These are phyloP conservation scores for Graphilbum fragrans DNA, from an alignment of 2,329 filamentous ascomycete species.

Conservation along the genomic window DNA sequence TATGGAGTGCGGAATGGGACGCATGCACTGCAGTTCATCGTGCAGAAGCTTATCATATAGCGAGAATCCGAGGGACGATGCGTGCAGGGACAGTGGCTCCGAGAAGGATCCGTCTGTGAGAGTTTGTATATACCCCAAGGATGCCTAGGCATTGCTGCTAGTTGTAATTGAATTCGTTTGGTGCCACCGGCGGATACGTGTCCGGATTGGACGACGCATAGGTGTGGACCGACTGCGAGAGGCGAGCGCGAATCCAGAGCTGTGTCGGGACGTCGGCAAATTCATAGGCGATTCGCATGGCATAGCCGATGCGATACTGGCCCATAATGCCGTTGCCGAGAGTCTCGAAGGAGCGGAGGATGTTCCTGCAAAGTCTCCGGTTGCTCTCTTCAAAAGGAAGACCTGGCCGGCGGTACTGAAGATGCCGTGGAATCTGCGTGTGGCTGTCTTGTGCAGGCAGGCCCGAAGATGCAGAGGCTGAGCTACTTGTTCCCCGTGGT, in stretches of 20 bases:
- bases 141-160: too few relatives aligned
- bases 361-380: slow-evolving; percentile 16
- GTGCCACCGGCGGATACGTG: slow-evolving; percentile 2
- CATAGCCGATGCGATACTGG: slow-evolving; percentile 24
- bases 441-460: too few relatives aligned
- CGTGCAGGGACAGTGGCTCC: too few relatives aligned
- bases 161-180: slow-evolving; percentile 7
- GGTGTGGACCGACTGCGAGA: slow-evolving; percentile 18
- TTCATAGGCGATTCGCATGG: slow-evolving; percentile 25
- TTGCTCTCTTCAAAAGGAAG: slow-evolving; percentile 15
- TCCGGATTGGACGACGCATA: slow-evolving; percentile 20
- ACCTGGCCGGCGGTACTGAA: too few relatives aligned
- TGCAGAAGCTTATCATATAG: too few relatives aligned
- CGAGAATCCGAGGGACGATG: too few relatives aligned
- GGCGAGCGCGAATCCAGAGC: slow-evolving; percentile 20
- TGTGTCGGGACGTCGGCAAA: slow-evolving; percentile 21
- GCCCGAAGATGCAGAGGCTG: background rate
- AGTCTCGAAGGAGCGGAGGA: slow-evolving; percentile 24
- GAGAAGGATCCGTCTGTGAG: slow-evolving; percentile 41
- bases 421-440: too few relatives aligned
- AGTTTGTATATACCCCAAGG: too few relatives aligned
- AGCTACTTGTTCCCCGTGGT: background rate
- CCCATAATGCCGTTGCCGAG: slow-evolving; percentile 25
- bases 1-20: too few relatives aligned
- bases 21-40: too few relatives aligned